Base-by-base conservation (phyloP, 2,329 filamentous ascomycete genomes). In the Metarhizium anisopliae region DNA sequence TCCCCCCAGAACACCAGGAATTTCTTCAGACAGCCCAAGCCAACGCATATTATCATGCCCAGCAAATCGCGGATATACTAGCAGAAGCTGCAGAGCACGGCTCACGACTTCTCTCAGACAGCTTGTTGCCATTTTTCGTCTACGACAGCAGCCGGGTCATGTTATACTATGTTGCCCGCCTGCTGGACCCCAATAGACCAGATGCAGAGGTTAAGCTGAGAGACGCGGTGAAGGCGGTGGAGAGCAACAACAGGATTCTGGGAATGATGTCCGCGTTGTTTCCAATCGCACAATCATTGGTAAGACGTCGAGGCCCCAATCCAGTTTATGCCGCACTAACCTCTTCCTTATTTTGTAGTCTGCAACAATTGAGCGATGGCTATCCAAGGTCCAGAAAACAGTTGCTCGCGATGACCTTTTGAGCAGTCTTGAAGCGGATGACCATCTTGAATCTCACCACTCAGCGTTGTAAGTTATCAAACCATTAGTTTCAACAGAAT, bases 71-170 rank as follows among this genome's bases (percentile, higher is more conserved):
- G 3, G 63, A 63, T 7, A 72, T 74, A 20, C 56, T 74, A 18
- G 68, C 70, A 6, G 70, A 74, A 53, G 70, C 72, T 7, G 69
- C 69, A 2, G 68, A 70, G 42, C 72, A 76, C 58, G 75, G 74
- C 14, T 62, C 67, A 5, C 63, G 70, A 4, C 69, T 73, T 40
- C 59, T 77, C 29, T 73, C 74, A 0, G 75, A 77, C 50, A 74
- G 72, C 49, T 63, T 76, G 62, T 66, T 76, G 35, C 74, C 74
- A 1, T 75, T 73, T 16, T 77, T 77, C 56, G 69, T 73, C 2
- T 77, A 76, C 59, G 74, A 77, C 54, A 76, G 74, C 59, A 76
- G 72, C 51, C 68, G 75, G 4, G 71, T 76, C 42, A 76, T 77
- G 71, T 61, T 77, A 1, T 77, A 77, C 60, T 76, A 76, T 55